Conservation (phyloP, 2,329 filamentous ascomycete species). For the Talaromyces sp. region DNA sequence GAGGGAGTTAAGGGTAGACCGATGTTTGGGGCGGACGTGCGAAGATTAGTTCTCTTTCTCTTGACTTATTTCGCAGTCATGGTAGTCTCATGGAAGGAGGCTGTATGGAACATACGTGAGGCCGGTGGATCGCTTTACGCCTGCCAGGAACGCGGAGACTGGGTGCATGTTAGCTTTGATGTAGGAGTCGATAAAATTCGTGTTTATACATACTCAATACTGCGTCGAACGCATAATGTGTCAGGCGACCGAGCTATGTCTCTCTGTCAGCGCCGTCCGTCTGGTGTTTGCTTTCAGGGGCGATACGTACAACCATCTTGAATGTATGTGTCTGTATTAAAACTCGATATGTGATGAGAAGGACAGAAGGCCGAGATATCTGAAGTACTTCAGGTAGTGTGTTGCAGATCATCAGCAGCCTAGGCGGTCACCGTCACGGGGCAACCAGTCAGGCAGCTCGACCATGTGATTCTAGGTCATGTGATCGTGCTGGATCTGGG, state of each 20-base stretch:
- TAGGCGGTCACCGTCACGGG: constrained; percentile 12
- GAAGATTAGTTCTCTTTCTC: constrained; percentile 12
- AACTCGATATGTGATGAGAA: not conserved
- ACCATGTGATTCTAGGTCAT: constrained; percentile 8
- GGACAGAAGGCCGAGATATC: not conserved
- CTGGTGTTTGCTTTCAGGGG: not conserved
- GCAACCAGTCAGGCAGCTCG: constrained; percentile 5
- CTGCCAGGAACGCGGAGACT: constrained; percentile 95
- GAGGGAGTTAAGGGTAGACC: constrained; percentile 19
- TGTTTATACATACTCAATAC: constrained; percentile 66
- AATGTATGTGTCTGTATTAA: constrained; percentile 7
- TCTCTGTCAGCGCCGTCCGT: constrained; percentile 21
- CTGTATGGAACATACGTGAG: constrained; percentile 70
- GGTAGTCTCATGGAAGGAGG: constrained; percentile 29
- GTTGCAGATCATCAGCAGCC: not conserved
- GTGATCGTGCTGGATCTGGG: not conserved
- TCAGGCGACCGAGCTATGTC: constrained; percentile 83
- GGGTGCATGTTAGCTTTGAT: constrained; percentile 7
- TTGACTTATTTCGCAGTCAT: not conserved
- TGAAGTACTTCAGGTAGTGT: not conserved
- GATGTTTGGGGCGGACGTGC: constrained; percentile 24
- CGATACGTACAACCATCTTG: constrained; percentile 46
- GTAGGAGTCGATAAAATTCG: not conserved
- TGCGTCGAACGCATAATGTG: constrained; percentile 94
- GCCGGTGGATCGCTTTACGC: constrained; percentile 95